Evolutionary conservation across 257 asterid species (phyloP).

Genomic region (Echium plantagineum): DNA sequence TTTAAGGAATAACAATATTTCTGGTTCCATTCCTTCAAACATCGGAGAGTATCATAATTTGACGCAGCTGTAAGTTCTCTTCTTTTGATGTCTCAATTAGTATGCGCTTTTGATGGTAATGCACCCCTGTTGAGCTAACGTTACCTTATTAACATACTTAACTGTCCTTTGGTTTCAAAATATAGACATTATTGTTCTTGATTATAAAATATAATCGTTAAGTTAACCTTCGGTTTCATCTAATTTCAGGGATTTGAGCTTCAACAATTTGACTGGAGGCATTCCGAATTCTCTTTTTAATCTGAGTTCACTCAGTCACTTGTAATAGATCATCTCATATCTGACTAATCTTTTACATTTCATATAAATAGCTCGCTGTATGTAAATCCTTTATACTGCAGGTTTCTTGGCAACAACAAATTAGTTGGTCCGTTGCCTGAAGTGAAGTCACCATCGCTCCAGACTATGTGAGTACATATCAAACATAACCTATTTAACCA

Average conservation of each 20-base stretch:
- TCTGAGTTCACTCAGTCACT: conserved; percentile 33
- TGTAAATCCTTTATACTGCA: conserved; percentile 15
- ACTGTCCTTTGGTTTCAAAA: too few species aligned
- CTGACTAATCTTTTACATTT: background rate
- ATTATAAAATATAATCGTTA: background rate
- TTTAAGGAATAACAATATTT: conserved; percentile 65
- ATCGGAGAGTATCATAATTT: conserved; percentile 43
- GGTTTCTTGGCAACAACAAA: conserved; percentile 79
- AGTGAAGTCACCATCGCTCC: conserved; percentile 32
- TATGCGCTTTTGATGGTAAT: background rate
- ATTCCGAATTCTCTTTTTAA: conserved; percentile 58
- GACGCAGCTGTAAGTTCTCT: conserved; percentile 43
- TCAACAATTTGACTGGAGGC: conserved; percentile 61
- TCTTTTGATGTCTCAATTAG: background rate
- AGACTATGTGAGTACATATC: conserved; percentile 36
- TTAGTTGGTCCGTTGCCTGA: conserved; percentile 49
- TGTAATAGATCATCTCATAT: conserved; percentile 30
- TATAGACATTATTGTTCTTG: background rate
- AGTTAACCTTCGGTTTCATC: conserved; percentile 4
- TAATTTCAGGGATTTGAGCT: conserved; percentile 75
- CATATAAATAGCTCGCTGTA: conserved; percentile 9
- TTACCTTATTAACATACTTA: too few species aligned
- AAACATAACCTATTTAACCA: background rate
- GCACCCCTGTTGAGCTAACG: background rate
- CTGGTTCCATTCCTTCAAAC: conserved; percentile 58